Evolutionary conservation across 257 asterid genomes (phyloP).

Genomic region (Solanum appendiculatum): DNA sequence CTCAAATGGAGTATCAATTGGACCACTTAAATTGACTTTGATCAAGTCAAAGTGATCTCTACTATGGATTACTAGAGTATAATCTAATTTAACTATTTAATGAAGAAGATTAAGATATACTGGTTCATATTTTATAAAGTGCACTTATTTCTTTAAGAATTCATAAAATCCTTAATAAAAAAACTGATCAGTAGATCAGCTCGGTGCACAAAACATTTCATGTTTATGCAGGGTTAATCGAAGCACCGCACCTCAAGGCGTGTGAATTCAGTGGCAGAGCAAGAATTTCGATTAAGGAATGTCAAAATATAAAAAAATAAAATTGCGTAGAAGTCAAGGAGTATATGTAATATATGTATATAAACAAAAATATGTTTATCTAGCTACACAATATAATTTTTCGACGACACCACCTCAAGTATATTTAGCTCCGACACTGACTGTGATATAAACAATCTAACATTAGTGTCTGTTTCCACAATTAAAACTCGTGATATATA

Average conservation of each 20-base stretch:
- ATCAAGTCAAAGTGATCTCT: neutral
- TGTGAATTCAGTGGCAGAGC: accelerated
- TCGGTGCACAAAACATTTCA: no score
- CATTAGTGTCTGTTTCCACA: accelerated
- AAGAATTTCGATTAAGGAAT: no score
- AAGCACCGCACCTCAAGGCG: neutral
- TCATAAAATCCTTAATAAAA: neutral
- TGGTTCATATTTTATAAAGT: neutral
- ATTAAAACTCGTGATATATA: accelerated
- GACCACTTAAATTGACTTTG: neutral
- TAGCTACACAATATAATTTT: no score
- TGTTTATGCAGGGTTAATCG: neutral
- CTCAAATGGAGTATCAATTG: neutral
- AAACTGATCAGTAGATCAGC: no score
- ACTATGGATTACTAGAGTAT: neutral
- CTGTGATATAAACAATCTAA: neutral
- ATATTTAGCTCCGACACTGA: neutral
- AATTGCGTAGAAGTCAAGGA: neutral
- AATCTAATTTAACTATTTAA: neutral
- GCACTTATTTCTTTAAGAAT: neutral
- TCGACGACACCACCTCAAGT: neutral
- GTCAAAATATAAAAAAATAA: no score
- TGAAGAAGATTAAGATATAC: neutral
- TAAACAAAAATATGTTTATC: no score
- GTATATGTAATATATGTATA: no score